Evolutionary conservation across 345 rosid species (phyloP).

Genomic region (Syzygium oleosum): DNA sequence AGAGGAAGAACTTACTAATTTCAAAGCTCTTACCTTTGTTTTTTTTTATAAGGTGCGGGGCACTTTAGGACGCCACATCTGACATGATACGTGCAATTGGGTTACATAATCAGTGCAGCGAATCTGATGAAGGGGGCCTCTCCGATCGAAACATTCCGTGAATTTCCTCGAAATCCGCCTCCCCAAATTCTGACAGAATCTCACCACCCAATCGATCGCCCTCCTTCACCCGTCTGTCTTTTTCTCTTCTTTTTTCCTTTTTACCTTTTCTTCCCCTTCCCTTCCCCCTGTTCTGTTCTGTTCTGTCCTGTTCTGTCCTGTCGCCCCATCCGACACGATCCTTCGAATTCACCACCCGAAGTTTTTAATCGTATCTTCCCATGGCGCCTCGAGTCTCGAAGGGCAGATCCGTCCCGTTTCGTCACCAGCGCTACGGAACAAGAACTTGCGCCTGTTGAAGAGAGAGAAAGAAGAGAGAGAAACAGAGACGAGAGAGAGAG

Average conservation of each 20-base stretch:
- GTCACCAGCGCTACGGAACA: neutral
- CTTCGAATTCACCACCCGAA: neutral
- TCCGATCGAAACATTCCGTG: neutral
- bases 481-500: neutral
- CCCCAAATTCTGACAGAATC: neutral
- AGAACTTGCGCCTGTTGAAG: neutral
- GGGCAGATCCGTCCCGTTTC: neutral
- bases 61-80: neutral
- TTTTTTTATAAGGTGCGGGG: neutral
- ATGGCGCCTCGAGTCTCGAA: neutral
- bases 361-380: neutral
- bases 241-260: rapidly evolving
- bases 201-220: neutral
- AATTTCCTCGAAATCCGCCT: neutral
- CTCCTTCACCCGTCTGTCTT: neutral
- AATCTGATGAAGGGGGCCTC: neutral
- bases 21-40: neutral
- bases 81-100: neutral
- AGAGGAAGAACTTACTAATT: neutral
- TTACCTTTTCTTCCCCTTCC: too few species aligned
- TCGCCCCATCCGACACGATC: neutral
- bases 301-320: neutral
- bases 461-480: neutral
- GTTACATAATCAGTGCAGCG: neutral
- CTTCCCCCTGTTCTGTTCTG: too few species aligned